Evolutionary conservation across 2,329 filamentous ascomycete species (phyloP), one percentile per base, ranked within the genome.

Genomic region (Colletotrichum agaves): DNA sequence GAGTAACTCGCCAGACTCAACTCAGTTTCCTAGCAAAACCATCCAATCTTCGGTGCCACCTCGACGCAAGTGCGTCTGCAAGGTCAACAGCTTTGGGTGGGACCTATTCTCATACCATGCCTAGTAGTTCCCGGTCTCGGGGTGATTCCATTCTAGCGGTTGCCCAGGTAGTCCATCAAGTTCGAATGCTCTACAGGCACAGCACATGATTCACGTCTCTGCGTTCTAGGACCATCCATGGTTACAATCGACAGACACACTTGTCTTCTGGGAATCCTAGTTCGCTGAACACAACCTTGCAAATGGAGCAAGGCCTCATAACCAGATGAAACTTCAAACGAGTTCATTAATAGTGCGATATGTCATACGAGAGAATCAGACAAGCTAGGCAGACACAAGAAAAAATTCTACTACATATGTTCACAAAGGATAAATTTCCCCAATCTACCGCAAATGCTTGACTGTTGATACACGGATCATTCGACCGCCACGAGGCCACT

Each of bases 371-470:
- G 43, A 46, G 44, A 64, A 63, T 60, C 63, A 68, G 61, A 57
- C 65, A 65, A 68, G 61, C 61, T 68, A 68, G 61, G 65, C 65
- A 65, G 56, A 57, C 61, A 65, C 55, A 68, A 68, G 47, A 71
- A 63, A 76, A 78, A 37, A 7, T 78, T 82, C 79, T 81, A 80
- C 79, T 79, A 81, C 75, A 79, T 77, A 78, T 81, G 80, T 82
- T 81, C 78, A 83, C 79, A 81, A 78, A 77, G 74, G 78, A 76
- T 74, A 78, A 74, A 75, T 76, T 72, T 74, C 73, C 73, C 79
- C 80, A 79, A 75, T 77, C 75, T 73, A 78, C 74, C 75, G 63
- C 63, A 67, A 57, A 64, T 61, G 63, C 62, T 72, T 76, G 73
- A 79, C 75, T 82, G 77, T 81, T 82, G 78, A 73, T 82, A 82